Evolutionary conservation across 306 rosid species (phyloP).

Genomic region (Hippophae gyantsensis): DNA sequence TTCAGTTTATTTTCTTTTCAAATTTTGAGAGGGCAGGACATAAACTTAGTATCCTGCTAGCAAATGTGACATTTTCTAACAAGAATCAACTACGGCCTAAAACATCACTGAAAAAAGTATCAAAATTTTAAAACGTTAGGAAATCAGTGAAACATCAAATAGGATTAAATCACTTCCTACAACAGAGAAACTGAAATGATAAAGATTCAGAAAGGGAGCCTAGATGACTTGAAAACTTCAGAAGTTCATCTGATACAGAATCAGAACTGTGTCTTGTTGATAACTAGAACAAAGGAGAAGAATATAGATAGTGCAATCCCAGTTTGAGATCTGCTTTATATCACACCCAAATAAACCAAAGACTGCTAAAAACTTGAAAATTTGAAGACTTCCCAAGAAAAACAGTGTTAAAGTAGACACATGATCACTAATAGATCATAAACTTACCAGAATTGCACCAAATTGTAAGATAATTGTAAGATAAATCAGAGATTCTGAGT

Average conservation of each 20-base stretch:
- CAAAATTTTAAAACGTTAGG: no score
- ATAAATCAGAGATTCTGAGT: constrained; percentile 1
- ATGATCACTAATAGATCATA: constrained; percentile 14
- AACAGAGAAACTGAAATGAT: no score
- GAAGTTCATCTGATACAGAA: background rate
- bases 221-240: background rate
- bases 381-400: background rate
- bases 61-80: no score
- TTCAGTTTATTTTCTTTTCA: constrained; percentile 1
- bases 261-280: constrained; percentile 1
- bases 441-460: background rate
- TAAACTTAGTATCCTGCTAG: background rate
- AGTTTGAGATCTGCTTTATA: constrained; percentile 25
- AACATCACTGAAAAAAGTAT: no score
- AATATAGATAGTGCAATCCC: constrained; percentile 2
- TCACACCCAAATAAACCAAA: background rate
- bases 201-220: no score
- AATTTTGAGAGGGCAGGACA: constrained; percentile 3
- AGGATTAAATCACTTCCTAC: no score
- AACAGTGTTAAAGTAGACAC: constrained; percentile 1
- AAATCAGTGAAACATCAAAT: no score
- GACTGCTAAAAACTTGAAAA: background rate
- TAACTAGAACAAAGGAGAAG: background rate
- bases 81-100: no score
- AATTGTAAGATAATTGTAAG: background rate